These are phyloP conservation scores for Xylaria castorea DNA, from an alignment of 495 filamentous ascomycete species.

Conservation along the genomic window DNA sequence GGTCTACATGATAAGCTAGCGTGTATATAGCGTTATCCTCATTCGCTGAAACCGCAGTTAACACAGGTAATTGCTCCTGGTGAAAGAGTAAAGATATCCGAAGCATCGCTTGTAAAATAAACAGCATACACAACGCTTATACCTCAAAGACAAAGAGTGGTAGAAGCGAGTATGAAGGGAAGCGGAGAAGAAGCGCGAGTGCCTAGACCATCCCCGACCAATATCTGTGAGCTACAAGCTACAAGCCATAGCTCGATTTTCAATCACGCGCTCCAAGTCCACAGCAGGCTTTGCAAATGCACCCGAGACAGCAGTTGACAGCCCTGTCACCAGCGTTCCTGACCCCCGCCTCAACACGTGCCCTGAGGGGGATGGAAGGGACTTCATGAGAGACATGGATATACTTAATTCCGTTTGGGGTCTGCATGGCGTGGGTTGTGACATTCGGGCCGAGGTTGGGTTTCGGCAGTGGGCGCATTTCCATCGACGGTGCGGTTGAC, in stretches of 20 bases:
- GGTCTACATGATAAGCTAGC: not conserved
- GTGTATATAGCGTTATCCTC: not conserved
- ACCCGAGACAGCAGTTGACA: conserved; percentile 5
- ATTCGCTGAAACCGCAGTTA: not conserved
- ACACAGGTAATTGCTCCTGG: not conserved
- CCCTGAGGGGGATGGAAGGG: not conserved
- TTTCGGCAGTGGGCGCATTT: not conserved
- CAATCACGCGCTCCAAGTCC: not conserved
- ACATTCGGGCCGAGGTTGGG: not conserved
- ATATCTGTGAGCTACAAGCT: not conserved
- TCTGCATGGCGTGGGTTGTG: not conserved
- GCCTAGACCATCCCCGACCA: not conserved
- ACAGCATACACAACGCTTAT: not conserved
- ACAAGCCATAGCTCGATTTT: not conserved
- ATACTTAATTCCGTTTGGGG: not conserved
- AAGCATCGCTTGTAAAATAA: not conserved
- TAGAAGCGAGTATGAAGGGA: not conserved
- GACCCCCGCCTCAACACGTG: not conserved
- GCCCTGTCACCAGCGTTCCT: not conserved
- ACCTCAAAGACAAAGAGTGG: not conserved
- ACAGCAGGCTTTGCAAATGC: not conserved
- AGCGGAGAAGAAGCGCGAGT: not conserved
- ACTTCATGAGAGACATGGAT: not conserved
- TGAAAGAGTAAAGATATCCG: not conserved
- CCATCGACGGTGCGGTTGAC: not conserved